phyloP scores from a whole-genome alignment of 2,329 filamentous ascomycete species.

The Endocalyx cinctus region DNA sequence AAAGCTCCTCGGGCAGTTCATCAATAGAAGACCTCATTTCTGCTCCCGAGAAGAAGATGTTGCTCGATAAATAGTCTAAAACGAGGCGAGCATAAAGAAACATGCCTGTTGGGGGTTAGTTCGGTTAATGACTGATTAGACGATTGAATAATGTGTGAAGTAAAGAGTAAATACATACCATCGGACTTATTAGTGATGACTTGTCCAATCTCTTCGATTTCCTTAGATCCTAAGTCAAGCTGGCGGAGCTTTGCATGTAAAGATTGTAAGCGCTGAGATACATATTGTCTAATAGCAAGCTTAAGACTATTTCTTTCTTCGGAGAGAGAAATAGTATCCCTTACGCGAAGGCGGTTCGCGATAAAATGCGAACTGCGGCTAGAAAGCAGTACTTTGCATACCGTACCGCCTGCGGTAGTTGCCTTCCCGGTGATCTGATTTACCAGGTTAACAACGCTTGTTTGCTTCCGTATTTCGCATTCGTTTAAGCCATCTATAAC shows the following conservation, averaged over 20 bases:
- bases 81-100: conserved; percentile 33
- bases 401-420: background rate
- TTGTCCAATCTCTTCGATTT: conserved; percentile 12
- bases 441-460: conserved; percentile 1
- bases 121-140: background rate
- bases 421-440: conserved; percentile 2
- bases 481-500: conserved; percentile 26
- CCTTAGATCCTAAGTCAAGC: conserved; percentile 8
- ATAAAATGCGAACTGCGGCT: conserved; percentile 15
- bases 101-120: conserved; percentile 23
- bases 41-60: conserved; percentile 22
- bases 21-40: conserved; percentile 21
- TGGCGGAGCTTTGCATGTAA: conserved; percentile 9
- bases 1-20: conserved; percentile 17
- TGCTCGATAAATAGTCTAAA: conserved; percentile 26
- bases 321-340: conserved; percentile 17
- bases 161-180: conserved; percentile 18
- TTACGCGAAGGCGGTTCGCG: conserved; percentile 11
- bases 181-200: conserved; percentile 20
- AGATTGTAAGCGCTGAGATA: conserved; percentile 4
- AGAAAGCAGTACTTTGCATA: conserved; percentile 25
- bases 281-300: conserved; percentile 17
- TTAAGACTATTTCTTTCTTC: conserved; percentile 18
- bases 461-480: conserved; percentile 13
- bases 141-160: background rate